These are phyloP conservation scores for Linanthus parryae DNA, from an alignment of 148 eudicot species.

Conservation along the genomic window DNA sequence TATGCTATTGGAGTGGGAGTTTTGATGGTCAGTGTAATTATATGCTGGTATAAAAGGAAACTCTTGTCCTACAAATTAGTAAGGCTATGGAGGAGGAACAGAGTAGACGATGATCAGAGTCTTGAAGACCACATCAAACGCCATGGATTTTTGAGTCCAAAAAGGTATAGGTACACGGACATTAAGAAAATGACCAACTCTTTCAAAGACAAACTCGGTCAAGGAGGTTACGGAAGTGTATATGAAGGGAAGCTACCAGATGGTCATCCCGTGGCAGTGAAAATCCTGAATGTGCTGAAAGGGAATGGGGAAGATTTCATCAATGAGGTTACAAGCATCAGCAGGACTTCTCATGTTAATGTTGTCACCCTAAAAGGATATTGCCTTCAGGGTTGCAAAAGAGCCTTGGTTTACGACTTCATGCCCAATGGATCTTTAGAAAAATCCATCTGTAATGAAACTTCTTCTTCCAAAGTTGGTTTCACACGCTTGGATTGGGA, in stretches of 20 bases:
- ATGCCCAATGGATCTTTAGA: slow-evolving; percentile 3
- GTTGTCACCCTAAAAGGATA: slow-evolving; percentile 2
- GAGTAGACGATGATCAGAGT: not conserved
- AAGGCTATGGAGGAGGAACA: no score
- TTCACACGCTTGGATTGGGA: not conserved
- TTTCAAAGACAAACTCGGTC: slow-evolving; percentile 1
- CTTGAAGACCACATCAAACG: not conserved
- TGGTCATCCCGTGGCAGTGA: slow-evolving; percentile 3
- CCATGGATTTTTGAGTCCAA: not conserved
- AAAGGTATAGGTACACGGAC: not conserved
- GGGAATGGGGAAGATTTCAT: slow-evolving; percentile 3
- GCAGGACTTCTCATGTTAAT: slow-evolving; percentile 1
- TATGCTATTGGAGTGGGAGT: no score
- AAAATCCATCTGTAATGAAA: slow-evolving; percentile 3
- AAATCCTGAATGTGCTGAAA: not conserved
- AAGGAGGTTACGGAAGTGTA: slow-evolving; percentile 4
- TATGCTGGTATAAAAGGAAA: no score
- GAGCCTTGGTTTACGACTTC: slow-evolving; percentile 1
- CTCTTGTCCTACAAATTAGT: no score
- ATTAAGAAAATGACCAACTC: not conserved
- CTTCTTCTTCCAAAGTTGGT: no score
- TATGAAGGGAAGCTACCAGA: slow-evolving; percentile 1
- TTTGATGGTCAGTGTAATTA: no score
- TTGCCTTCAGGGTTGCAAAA: not conserved
- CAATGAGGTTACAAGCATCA: slow-evolving; percentile 2